Percentiles rank a stretch among this genome's conserved stretches.
phyloP scores from a whole-genome alignment of 2,329 filamentous ascomycete species.

The Cryphonectria nitschkei region DNA sequence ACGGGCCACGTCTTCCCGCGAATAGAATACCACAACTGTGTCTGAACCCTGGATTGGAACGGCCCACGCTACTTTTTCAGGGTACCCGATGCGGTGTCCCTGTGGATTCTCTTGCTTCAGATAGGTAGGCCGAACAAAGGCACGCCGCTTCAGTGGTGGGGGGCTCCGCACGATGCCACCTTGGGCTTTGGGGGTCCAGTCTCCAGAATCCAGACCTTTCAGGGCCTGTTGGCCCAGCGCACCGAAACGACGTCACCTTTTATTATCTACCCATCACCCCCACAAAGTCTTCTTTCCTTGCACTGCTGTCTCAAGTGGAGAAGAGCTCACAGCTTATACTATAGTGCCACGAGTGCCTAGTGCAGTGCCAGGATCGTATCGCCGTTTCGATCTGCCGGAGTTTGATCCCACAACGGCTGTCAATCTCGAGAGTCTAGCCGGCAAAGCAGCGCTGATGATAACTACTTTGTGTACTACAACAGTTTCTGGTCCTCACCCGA shows the following conservation, averaged over 20 bases:
- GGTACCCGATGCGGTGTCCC: background rate
- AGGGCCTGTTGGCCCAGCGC: background rate
- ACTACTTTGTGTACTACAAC: background rate
- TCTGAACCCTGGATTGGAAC: background rate
- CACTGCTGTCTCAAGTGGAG: background rate
- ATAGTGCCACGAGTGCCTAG: too few relatives aligned
- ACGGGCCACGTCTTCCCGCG: conserved; percentile 24
- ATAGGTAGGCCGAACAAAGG: conserved; percentile 3
- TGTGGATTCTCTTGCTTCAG: background rate
- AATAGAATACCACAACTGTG: conserved; percentile 16
- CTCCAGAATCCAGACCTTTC: conserved; percentile 9
- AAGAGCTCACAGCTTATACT: background rate
- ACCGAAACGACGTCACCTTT: conserved; percentile 14
- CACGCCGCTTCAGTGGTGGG: conserved; percentile 11
- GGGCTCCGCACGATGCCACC: conserved; percentile 17
- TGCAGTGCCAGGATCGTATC: background rate
- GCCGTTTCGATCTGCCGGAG: background rate
- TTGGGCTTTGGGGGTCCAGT: conserved; percentile 17
- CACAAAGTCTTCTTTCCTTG: background rate
- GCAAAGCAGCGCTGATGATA: background rate
- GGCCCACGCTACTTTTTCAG: background rate
- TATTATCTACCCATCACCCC: background rate
- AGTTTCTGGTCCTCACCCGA: background rate
- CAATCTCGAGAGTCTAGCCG: background rate
- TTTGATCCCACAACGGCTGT: conserved; percentile 2